Base-by-base conservation (phyloP, 768 basidiomycete species). In the Lyophyllum semitale region DNA sequence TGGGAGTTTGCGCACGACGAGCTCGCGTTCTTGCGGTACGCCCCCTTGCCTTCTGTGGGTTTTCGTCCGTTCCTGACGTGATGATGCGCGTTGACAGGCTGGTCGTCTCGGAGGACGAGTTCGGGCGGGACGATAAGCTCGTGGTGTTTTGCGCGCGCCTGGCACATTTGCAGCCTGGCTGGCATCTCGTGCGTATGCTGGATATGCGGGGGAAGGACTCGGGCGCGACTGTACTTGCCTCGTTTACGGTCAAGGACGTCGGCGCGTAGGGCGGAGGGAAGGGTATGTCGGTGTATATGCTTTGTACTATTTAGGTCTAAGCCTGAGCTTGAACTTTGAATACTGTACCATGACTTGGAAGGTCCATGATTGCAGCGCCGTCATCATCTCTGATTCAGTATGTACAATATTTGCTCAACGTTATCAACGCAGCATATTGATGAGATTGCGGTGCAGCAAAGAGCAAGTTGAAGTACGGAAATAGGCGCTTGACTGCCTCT, bases 111-210 rank as follows among this genome's bases (percentile, higher is more conserved):
- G 72, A 80, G 55, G 71, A 77, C 45, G 74, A 74, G 57, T 72
- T 76, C 52, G 76, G 76, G 27, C 69, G 63, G 47, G 77, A 84
- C 61, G 75, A 79, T 52, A 65, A 68, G 42, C 58, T 84, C n/a
- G 79, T 73, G 2, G 70, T 78, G 6, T 85, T 84, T 62, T 82
- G 83, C 63, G 80, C 77, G n/a, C 73, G 77, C 11, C 58, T 86
- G 29, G 71, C 71, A 26, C 68, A 78, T 53, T 59, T 85, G 23
- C 67, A 77, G 40, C 66, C 70, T 55, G 82, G 77, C 25, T 83
- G 77, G 80, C 71, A 76, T 18, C 58, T 84, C 27, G 65, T 83
- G 27, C 72, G 78, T 35, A 71, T 86, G 69, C 62, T 87, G 50
- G 73, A 82, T 60, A 71, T 66, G 70, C 71, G 73, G 26, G 84